Percentiles rank a stretch among this genome's conserved stretches.
These are phyloP conservation scores for Zygnema cylindricum DNA, from an alignment of 139 green algal genomes.

Conservation along the genomic window DNA sequence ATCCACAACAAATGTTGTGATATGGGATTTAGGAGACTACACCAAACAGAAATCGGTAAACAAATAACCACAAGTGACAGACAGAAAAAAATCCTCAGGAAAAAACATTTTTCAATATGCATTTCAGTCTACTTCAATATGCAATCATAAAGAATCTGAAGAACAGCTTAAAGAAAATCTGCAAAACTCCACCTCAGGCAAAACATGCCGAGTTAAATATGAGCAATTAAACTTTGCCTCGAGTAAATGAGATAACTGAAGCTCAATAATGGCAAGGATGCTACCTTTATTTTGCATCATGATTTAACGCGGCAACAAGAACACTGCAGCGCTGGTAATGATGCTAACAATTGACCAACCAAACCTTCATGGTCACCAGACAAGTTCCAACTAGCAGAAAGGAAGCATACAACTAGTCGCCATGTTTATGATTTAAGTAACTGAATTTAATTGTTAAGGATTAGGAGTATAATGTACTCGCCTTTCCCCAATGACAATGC, in stretches of 20 bases:
- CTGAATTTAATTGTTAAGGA: too few relatives aligned
- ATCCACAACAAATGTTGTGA: neutral
- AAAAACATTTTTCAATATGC: too few relatives aligned
- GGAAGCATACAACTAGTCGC: neutral
- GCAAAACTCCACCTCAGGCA: too few relatives aligned
- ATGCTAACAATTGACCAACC: neutral
- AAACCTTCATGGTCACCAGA: neutral
- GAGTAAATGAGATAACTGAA: too few relatives aligned
- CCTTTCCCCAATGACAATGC: conserved; percentile 77
- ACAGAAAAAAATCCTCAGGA: too few relatives aligned
- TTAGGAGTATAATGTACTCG: neutral
- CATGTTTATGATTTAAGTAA: neutral
- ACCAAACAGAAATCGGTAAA: neutral
- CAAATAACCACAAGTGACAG: too few relatives aligned
- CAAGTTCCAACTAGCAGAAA: neutral
- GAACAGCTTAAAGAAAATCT: too few relatives aligned
- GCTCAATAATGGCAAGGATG: conserved; percentile 22
- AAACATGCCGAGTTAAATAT: too few relatives aligned
- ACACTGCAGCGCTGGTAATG: conserved; percentile 30
- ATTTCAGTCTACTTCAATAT: too few relatives aligned
- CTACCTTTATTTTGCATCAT: conserved; percentile 29
- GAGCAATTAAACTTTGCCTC: too few relatives aligned
- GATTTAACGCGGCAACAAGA: conserved; percentile 40
- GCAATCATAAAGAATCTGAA: too few relatives aligned
- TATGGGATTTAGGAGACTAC: neutral